A percentile compares a stretch with the other conserved stretches of the same genome.
Conservation (phyloP, 140 eudicot species). For the Stevia rebaudiana region DNA sequence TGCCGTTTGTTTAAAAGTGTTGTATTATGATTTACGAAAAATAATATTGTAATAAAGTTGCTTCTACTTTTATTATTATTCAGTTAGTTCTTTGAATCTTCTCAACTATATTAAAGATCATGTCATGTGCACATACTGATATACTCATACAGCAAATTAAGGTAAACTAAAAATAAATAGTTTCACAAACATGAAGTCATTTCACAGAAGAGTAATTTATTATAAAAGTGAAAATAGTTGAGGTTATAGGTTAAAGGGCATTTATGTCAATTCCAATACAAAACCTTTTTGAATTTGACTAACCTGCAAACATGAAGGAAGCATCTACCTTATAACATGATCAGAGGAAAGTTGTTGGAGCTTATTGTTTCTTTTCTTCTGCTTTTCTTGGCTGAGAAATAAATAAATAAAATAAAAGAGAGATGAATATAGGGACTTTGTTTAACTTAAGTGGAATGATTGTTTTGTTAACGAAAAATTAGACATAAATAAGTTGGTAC, state of each 20-base stretch:
- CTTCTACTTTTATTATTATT: background rate
- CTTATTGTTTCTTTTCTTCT: constrained; percentile 25
- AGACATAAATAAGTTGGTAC: background rate
- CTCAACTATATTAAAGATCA: background rate
- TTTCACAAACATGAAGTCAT: background rate
- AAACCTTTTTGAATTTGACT: background rate
- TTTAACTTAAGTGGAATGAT: background rate
- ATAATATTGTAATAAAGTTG: background rate
- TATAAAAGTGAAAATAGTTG: background rate
- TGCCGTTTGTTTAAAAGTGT: too few relatives aligned
- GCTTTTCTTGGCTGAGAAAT: constrained; percentile 26
- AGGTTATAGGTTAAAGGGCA: background rate
- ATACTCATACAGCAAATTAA: background rate
- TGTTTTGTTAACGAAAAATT: background rate
- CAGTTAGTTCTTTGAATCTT: too few relatives aligned
- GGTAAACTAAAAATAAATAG: background rate
- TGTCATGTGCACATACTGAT: background rate
- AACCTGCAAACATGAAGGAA: constrained; percentile 12
- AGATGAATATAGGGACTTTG: background rate
- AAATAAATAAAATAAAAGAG: background rate
- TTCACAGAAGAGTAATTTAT: background rate
- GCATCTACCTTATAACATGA: constrained; percentile 1
- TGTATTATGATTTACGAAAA: too few relatives aligned
- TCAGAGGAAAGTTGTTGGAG: background rate
- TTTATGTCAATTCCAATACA: constrained; percentile 2